Conservation (phyloP, 1,284 basidiomycete species). For the Waitea zeae region DNA sequence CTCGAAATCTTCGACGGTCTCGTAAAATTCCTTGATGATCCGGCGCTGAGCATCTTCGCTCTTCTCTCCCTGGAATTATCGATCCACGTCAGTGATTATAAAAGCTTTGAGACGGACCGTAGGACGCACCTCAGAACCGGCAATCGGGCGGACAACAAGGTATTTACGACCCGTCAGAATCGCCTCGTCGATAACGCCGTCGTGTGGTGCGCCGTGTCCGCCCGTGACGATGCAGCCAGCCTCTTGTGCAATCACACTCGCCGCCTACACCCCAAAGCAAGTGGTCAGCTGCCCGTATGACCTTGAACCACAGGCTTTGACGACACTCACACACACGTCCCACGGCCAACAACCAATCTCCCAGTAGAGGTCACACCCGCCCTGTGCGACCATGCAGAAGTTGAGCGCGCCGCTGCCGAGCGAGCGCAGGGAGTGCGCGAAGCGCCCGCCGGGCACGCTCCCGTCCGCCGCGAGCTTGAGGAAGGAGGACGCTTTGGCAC, state of each 20-base stretch:
- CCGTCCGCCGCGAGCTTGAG: slow-evolving; percentile 54
- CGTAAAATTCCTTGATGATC: slow-evolving; percentile 75
- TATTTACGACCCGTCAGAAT: slow-evolving; percentile 78
- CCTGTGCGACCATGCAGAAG: slow-evolving; percentile 70
- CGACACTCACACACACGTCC: slow-evolving; percentile 63
- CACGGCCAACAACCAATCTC: slow-evolving; percentile 92
- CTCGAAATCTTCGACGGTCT: slow-evolving; percentile 59
- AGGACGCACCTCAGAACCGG: slow-evolving; percentile 30
- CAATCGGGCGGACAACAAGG: slow-evolving; percentile 59
- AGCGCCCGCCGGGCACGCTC: slow-evolving; percentile 56
- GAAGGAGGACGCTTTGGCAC: slow-evolving; percentile 58
- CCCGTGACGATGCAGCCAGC: slow-evolving; percentile 72
- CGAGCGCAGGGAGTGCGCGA: slow-evolving; percentile 77
- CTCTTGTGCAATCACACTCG: slow-evolving; percentile 85
- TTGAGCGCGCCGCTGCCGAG: slow-evolving; percentile 81
- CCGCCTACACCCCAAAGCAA: slow-evolving; percentile 30
- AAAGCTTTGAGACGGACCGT: background rate
- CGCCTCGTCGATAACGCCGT: slow-evolving; percentile 41
- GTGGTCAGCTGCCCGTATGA: background rate
- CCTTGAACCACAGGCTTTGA: background rate
- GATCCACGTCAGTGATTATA: no score
- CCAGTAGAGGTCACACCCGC: slow-evolving; percentile 74
- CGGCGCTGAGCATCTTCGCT: slow-evolving; percentile 59
- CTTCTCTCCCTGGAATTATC: slow-evolving; percentile 32
- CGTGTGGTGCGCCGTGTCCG: slow-evolving; percentile 30